phyloP scores from a whole-genome alignment of 352 stramenopile species.

The Poterioochromonas sp. region DNA sequence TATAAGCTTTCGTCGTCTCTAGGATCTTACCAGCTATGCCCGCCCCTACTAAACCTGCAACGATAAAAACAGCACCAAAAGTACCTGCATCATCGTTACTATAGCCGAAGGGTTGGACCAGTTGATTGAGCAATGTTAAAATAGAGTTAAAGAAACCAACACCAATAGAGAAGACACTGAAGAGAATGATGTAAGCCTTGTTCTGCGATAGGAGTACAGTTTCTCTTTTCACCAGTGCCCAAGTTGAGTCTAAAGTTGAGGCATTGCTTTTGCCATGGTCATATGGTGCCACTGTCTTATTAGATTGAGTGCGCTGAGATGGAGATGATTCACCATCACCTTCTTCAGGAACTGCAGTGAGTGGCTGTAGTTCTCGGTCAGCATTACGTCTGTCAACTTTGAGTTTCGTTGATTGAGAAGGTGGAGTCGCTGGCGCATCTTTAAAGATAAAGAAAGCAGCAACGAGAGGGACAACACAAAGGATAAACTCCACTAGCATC shows the following conservation, averaged over 20 bases:
- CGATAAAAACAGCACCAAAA: slow-evolving; percentile 44
- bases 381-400: neutral
- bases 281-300: neutral
- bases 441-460: slow-evolving; percentile 37
- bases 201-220: neutral
- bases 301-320: neutral
- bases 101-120: slow-evolving; percentile 41
- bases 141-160: slow-evolving; percentile 48
- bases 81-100: slow-evolving; percentile 42
- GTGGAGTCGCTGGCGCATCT: slow-evolving; percentile 37
- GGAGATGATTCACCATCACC: neutral
- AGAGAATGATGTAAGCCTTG: slow-evolving; percentile 7
- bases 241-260: neutral
- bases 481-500: slow-evolving; percentile 35
- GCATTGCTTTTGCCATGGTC: neutral
- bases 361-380: neutral
- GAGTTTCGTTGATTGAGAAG: slow-evolving; percentile 37
- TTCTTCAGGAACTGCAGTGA: neutral
- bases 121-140: slow-evolving; percentile 43
- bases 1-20: slow-evolving; percentile 41
- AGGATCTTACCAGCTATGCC: neutral
- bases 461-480: slow-evolving; percentile 22
- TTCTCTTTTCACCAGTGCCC: neutral
- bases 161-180: slow-evolving; percentile 40
- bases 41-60: slow-evolving; percentile 40